These are phyloP conservation scores for Epichloe aotearoae DNA, from an alignment of 2,329 filamentous ascomycete species.

Conservation along the genomic window DNA sequence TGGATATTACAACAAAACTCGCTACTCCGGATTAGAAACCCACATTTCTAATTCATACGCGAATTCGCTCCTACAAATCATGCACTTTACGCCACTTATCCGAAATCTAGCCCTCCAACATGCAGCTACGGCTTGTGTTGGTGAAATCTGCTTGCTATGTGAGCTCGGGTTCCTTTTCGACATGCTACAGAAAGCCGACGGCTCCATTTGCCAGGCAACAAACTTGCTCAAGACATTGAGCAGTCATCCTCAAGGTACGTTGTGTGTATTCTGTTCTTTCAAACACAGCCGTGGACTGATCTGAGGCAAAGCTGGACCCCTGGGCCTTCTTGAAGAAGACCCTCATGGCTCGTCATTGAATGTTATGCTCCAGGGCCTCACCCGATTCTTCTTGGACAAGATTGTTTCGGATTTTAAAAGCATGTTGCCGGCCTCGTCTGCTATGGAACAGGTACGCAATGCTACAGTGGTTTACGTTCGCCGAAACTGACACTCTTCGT, in stretches of 20 bases:
- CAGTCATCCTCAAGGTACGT: conserved; percentile 58
- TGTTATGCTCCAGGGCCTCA: conserved; percentile 73
- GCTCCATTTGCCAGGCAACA: conserved; percentile 88
- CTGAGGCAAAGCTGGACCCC: conserved; percentile 42
- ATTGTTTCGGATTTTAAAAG: conserved; percentile 65
- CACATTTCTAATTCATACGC: conserved; percentile 96
- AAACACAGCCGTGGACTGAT: not conserved
- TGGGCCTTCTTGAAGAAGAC: conserved; percentile 79
- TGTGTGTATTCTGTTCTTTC: not conserved
- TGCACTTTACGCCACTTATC: conserved; percentile 79
- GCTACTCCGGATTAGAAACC: conserved; percentile 83
- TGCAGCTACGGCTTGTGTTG: conserved; percentile 70
- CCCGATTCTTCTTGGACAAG: conserved; percentile 72
- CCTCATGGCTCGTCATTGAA: conserved; percentile 59
- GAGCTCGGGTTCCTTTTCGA: conserved; percentile 94
- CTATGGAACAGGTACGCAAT: conserved; percentile 53
- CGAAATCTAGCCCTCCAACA: conserved; percentile 84
- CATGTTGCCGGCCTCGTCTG: conserved; percentile 45
- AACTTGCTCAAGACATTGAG: conserved; percentile 87
- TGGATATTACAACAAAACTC: conserved; percentile 88
- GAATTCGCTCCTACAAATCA: conserved; percentile 79
- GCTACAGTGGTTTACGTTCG: not conserved
- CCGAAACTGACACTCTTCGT: not conserved
- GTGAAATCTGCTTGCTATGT: conserved; percentile 76
- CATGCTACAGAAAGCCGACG: conserved; percentile 93